Conservation (phyloP, 495 filamentous ascomycete species). For the Monascus purpureus region DNA sequence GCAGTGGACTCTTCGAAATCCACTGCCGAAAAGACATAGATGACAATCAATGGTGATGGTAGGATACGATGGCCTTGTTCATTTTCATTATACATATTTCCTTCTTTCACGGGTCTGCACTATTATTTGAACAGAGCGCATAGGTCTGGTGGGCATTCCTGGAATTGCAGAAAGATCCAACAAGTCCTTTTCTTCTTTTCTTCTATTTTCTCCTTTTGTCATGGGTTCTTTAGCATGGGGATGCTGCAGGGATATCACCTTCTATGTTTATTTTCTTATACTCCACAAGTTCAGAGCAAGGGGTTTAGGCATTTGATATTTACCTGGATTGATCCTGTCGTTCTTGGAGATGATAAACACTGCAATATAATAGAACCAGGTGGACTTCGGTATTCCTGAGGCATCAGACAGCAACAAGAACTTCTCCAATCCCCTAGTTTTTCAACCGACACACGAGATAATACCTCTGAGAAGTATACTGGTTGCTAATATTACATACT, state of each 20-base stretch:
- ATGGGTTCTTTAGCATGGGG: neutral
- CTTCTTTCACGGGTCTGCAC: neutral
- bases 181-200: slow-evolving; percentile 1
- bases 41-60: neutral
- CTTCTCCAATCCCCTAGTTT: no score
- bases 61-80: neutral
- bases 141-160: neutral
- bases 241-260: no score
- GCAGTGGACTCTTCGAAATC: neutral
- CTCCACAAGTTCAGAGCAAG: no score
- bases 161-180: neutral
- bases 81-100: neutral
- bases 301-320: no score
- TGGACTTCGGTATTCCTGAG: no score
- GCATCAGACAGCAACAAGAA: no score
- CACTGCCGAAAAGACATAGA: neutral
- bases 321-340: no score
- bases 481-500: no score
- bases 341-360: no score
- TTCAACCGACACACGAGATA: neutral
- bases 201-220: neutral
- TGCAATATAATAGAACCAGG: no score
- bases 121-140: neutral
- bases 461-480: no score
- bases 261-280: no score